These are phyloP conservation scores for Metschnikowia bowlesiae DNA, from an alignment of 805 yeast species.

Conservation along the genomic window DNA sequence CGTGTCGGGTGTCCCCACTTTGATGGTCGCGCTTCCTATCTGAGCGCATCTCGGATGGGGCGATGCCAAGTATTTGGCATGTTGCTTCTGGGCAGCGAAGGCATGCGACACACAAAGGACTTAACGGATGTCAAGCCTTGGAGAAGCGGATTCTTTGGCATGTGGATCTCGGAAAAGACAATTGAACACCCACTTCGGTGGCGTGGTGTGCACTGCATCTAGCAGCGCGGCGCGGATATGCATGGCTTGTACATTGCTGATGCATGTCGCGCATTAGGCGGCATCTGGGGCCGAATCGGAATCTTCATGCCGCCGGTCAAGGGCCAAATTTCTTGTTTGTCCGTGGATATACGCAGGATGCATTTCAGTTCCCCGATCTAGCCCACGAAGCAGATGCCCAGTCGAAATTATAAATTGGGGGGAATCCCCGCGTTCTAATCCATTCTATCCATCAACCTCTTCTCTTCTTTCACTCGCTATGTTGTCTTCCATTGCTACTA, in stretches of 20 bases:
- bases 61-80: no score
- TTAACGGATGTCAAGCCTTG: no score
- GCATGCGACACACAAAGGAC: no score
- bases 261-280: slow-evolving; percentile 2
- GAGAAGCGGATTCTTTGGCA: no score
- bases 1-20: no score
- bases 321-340: not conserved
- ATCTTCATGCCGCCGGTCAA: not conserved
- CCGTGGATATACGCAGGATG: not conserved
- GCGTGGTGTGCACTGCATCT: not conserved
- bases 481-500: slow-evolving; percentile 13
- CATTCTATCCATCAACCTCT: not conserved
- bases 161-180: no score
- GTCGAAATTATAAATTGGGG: not conserved
- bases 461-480: slow-evolving; percentile 6
- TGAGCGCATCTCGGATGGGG: no score
- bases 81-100: no score
- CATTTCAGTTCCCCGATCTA: not conserved
- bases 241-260: not conserved
- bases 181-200: not conserved
- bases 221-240: not conserved
- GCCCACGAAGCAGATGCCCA: no score
- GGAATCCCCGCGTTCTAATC: not conserved
- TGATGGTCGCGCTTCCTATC: no score
- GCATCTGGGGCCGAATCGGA: slow-evolving; percentile 2